Evolutionary conservation across 2,329 filamentous ascomycete genomes (phyloP), one percentile per base, ranked within the genome.

Genomic region (Rutstroemia sp.): DNA sequence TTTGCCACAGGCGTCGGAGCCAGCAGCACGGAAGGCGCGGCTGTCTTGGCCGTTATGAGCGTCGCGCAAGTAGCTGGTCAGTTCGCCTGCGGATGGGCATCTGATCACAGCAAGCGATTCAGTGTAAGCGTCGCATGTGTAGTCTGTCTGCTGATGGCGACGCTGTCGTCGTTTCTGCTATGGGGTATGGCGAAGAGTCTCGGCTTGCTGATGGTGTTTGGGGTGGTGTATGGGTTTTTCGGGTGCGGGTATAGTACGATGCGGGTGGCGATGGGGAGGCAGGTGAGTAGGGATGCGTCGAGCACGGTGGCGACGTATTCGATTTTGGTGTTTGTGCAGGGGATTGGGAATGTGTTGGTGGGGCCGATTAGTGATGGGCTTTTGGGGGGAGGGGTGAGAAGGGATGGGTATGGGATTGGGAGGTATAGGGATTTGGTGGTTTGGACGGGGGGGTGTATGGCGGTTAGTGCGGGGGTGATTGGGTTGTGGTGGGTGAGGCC

Each of bases 1-100:
- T 82, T 30, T 45, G 49, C 49, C 23, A 49, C 23, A n/a, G 12
- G 46, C 27, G 46, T 90, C 38, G 88, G 87, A 0, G 77, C 90
- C 38, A 76, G 75, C 0, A 74, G 85, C 1, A 77, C 79, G 3
- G 81, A 91, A 63, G 88, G 85, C 8, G 83, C 84, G 0, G 42
- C 79, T 1, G 70, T 80, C 53, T 69, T 82, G 3, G 74, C 77
- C 0, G 54, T 79, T 4, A 76, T 80, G 71, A 77, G 75, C 54
- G 65, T 75, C 2, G 71, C 75, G 0, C 76, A 78, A 27, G 77
- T 80, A 19, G 57, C 72, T 2, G 77, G 78, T 0, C 75, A 76
- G 41, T 72, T 77, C 14, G 71, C 71, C 16, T 78, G 80, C 52
- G 79, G 79, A 1, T 71, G 72, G 41, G 65, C 81, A 2, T 76